Evolutionary conservation across 495 filamentous ascomycete species (phyloP), one percentile per base, ranked within the genome.

Genomic region (Aspergillus egyptiacus): DNA sequence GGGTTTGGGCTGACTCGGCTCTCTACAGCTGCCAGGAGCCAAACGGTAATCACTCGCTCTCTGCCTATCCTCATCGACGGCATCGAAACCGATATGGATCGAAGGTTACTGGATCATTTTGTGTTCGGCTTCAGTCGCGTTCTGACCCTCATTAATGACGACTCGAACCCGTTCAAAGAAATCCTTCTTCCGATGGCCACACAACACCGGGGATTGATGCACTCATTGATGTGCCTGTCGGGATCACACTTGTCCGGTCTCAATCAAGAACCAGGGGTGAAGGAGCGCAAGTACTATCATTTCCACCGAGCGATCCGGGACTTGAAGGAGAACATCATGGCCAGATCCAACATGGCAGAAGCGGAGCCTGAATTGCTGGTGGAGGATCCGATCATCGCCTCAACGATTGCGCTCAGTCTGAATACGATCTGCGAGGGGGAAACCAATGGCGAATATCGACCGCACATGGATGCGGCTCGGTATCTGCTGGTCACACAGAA

Each of bases 91-190:
- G 78, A 85, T 13, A 80, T 89, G 54, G 90, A 96, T 62, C 80
- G 84, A 50, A 74, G 86, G 27, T 86, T 96, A 61, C 80, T 94
- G 50, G 85, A 91, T 43, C 89, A 96, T 61, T 96, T 94, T 59
- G 84, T 88, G 36, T 81, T 79, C 57, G 80, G 86, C 25, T 77
- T 94, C 44, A 91, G 86, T 65, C 75, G 81, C 19, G 87, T 94
- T 4, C 71, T 95, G 44, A 93, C 86, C 9, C 75, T 91, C 23
- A 86, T 91, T 58, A 87, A 85, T 34, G 87, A 93, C 61, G 79
- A 86, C 55, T 84, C 84, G 46, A 94, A 94, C 60, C 88, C 89
- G 9, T 95, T 95, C 70, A 88, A 89, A 59, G 85, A 89, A 53
- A 85, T 93, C 65, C 73, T 96, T 41, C 75, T 96, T 6, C 87